phyloP scores from a whole-genome alignment of 2,329 filamentous ascomycete species.

The Neodidymelliopsis sp. region DNA sequence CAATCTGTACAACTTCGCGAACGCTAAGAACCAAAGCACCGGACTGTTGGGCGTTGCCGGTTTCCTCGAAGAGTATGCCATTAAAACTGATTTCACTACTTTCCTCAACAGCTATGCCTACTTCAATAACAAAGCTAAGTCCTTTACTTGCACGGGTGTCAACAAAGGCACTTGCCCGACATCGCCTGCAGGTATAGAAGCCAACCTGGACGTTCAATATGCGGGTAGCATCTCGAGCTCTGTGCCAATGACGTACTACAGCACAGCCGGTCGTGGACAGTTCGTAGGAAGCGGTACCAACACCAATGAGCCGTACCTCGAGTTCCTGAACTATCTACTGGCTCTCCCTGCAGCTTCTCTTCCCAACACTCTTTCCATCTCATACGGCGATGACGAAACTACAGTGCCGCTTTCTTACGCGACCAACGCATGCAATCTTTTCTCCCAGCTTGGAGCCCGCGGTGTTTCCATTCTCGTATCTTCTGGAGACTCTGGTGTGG shows the following conservation, averaged over 20 bases:
- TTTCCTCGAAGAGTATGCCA: slow-evolving; percentile 34
- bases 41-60: slow-evolving; percentile 30
- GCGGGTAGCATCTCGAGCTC: slow-evolving; percentile 30
- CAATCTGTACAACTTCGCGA: slow-evolving; percentile 32
- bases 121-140: slow-evolving; percentile 26
- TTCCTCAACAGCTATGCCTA: slow-evolving; percentile 29
- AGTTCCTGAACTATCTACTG: slow-evolving; percentile 65
- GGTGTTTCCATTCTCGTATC: slow-evolving; percentile 67
- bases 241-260: slow-evolving; percentile 46
- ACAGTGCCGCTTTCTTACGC: slow-evolving; percentile 66
- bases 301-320: slow-evolving; percentile 71
- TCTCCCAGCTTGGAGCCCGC: slow-evolving; percentile 68
- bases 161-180: slow-evolving; percentile 26
- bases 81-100: slow-evolving; percentile 28
- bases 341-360: slow-evolving; percentile 60
- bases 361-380: slow-evolving; percentile 68
- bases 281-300: slow-evolving; percentile 55
- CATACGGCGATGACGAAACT: slow-evolving; percentile 71
- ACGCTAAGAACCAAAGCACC: slow-evolving; percentile 20
- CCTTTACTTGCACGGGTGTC: slow-evolving; percentile 24
- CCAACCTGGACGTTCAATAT: slow-evolving; percentile 31
- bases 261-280: slow-evolving; percentile 71
- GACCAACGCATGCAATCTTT: slow-evolving; percentile 64
- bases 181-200: slow-evolving; percentile 27
- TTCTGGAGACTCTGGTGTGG: slow-evolving; percentile 64